Conservation (phyloP, 2,329 filamentous ascomycete genomes). For the Phyllosticta citribraziliensis region DNA sequence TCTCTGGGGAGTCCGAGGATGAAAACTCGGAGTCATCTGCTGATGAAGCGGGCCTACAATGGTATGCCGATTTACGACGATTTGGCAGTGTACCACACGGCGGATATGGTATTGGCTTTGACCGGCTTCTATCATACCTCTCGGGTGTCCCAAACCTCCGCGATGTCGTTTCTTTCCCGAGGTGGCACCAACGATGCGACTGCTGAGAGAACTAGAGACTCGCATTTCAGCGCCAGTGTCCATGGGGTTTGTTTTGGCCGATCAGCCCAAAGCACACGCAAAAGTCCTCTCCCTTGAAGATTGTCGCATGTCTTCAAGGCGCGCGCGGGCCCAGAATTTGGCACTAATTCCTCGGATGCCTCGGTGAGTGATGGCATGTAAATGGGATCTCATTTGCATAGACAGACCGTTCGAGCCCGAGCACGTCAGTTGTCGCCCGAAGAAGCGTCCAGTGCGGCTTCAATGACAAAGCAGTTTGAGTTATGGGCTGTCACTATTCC, state of each 20-base stretch:
- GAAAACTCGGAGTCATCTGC: background rate
- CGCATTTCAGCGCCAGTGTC: background rate
- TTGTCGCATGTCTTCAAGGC: background rate
- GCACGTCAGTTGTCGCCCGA: background rate
- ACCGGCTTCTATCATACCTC: constrained; percentile 75
- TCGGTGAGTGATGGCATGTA: background rate
- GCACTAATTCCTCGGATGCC: background rate
- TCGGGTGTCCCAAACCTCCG: constrained; percentile 72
- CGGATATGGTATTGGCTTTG: constrained; percentile 83
- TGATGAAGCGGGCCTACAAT: constrained; percentile 44
- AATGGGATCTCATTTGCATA: background rate
- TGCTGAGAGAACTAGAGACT: constrained; percentile 23
- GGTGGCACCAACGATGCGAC: constrained; percentile 52
- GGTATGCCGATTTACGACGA: constrained; percentile 80
- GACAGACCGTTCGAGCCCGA: background rate
- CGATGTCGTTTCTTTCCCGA: constrained; percentile 78
- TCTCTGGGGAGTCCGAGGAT: background rate
- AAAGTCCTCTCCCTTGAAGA: background rate
- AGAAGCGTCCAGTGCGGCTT: too few relatives aligned
- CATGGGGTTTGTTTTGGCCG: too few relatives aligned
- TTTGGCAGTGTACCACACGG: constrained; percentile 91
- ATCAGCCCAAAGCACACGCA: background rate
- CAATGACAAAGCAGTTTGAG: too few relatives aligned
- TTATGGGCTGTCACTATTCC: too few relatives aligned
- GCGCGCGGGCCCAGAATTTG: background rate